Evolutionary conservation across 352 stramenopile genomes (phyloP), one percentile per base, ranked within the genome.

Genomic region (Thalassiosira livingstoniorum): DNA sequence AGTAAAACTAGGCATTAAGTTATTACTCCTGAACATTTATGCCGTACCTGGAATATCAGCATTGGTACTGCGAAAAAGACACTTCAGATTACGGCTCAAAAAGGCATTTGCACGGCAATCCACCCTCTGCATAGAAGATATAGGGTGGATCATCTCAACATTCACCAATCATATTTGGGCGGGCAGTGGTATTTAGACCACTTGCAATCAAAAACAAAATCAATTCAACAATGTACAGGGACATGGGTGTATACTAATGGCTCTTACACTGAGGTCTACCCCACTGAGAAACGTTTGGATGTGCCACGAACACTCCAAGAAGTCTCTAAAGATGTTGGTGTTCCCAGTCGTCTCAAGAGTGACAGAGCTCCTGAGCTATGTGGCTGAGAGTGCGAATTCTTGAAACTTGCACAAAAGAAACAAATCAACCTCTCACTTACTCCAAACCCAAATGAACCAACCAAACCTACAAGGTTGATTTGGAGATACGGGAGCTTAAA

Each of bases 401-500:
- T 57, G 11, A 15, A 58, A 45, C 1, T 62, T 23, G 34, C 35
- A n/a, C 47, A 45, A 23, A 77, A 77, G 31, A 13, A 29, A 1
- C 5, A 55, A 10, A 74, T 80, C 23, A n/a, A n/a, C n/a, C n/a
- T n/a, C n/a, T n/a, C n/a, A n/a, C n/a, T n/a, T n/a, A n/a, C n/a
- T n/a, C n/a, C n/a, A n/a, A 75, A 39, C 31, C 47, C 29, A 39
- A 64, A 18, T 42, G 55, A 2, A 31, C 29, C 5, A 75, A 75
- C n/a, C 53, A 81, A 73, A 2, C 72, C 13, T 25, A 35, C 23
- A n/a, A 10, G 5, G 18, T 77, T 54, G 69, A 84, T 21, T 0
- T 65, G 37, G 54, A 71, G 27, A 87, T 83, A n/a, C 27, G 57
- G 1, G 57, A 65, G 23, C 31, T 65, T 1, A 39, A 65, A n/a